Evolutionary conservation across 768 basidiomycete genomes (phyloP), one percentile per base, ranked within the genome.

Genomic region (Erythrobasidium yunnanense): DNA sequence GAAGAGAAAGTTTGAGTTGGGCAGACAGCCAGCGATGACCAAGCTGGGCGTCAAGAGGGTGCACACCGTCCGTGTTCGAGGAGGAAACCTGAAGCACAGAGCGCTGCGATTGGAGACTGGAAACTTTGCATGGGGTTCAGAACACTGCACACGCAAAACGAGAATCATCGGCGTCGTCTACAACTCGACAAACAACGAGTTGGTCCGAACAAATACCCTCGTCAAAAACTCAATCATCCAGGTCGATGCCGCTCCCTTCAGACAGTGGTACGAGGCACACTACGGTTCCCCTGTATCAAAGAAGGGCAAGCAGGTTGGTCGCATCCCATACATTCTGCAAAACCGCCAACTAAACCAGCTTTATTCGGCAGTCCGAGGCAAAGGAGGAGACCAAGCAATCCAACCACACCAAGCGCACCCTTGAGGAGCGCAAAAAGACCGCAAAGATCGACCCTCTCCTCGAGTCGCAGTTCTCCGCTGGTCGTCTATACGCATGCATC

Each of bases 1-100:
- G 84, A 99, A 97, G 89, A 86, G 95, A 86, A 96, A 97, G 82
- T 97, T 97, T 66, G 95, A 99, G 83, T 85, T 96, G 75, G 95
- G 93, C 77, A 90, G 95, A 77, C 95, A 97, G 78, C 81, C 95
- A 66, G 95, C 95, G 72, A 90, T 81, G 83, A 99, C 95, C 76
- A 96, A 89, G 82, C 85, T 99, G 71, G 92, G 95, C 55, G 75
- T 86, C 62, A 97, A 97, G 82, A 88, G 95, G 68, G 80, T 99
- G 74, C 95, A 97, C 81, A 83, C 84, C 62, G 91, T 99, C 70
- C 88, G 95, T 75, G 86, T 87, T 38, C 88, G 95, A 75, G 95
- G 95, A 70, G 95, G 95, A 66, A 96, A 91, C 82, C 70, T 83
- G 78, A 99, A 99, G 79, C 85, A 84, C 82, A 86, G 95, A 72